Base-by-base conservation (phyloP, 164 flowering plant species). In the Chloranthus sessilifolius region DNA sequence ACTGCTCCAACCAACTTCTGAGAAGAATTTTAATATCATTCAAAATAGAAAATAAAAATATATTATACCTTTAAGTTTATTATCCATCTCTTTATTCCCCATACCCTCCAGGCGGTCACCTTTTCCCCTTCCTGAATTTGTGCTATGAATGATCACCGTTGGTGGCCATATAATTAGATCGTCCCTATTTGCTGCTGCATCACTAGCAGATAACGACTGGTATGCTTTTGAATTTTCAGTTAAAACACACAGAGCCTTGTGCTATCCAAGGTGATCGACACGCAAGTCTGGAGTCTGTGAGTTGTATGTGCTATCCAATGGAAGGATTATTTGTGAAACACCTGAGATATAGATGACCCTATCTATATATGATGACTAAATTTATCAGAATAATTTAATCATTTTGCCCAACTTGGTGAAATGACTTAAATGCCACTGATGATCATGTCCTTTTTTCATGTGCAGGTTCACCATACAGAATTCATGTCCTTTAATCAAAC, bases 81-180 rank as follows among this genome's bases (percentile, higher is more conserved):
- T 76, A 68, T 94, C 96, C 97, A 94, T 86, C 40, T 65, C 65
- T 61, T 72, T 86, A 83, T 81, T 94, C 61, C 99, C 99, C 71
- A 81, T 64, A 55, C 99, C 96, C 66, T 94, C 99, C 78, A 78
- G 66, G 54, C 85, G 95, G 33, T 95, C 99, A 38, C 86, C 97
- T 70, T 68, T 82, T 71, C 76, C 67, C 75, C 77, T 85, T 41
- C 99, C 97, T 17, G 88, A 73, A 48, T 58, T 50, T 45, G 97
- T 88, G 52, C 88, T 92, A 64, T 84, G 95, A 61, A 92, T 70
- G 43, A 92, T 75, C 53, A 92, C 97, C 40, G 67, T 2, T 52
- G 99, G 99, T 4, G 99, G 99, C 99, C 99, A 92, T 66, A 92
- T 60, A 40, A 92, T 77, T 49, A 85, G 73, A 75, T 92, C 95